Evolutionary conservation across 2,329 filamentous ascomycete genomes (phyloP).

Genomic region (Cladosporium cucumerinum): DNA sequence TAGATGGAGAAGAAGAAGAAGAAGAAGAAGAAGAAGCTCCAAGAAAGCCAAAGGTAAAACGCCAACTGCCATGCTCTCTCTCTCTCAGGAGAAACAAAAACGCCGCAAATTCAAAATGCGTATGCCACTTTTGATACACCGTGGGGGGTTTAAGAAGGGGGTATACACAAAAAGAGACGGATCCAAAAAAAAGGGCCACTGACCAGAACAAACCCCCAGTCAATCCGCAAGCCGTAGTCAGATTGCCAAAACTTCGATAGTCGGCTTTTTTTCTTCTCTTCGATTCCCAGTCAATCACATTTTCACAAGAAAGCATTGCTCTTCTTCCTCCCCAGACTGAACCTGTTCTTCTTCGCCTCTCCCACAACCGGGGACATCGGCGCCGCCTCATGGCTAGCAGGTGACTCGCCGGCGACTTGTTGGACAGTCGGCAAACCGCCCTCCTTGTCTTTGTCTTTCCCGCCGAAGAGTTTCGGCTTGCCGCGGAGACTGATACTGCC

Average conservation of each 20-base stretch:
- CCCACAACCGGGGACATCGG: conserved; percentile 26
- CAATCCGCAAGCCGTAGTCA: no score
- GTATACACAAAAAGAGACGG: background rate
- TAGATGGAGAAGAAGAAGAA: background rate
- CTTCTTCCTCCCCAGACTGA: conserved; percentile 71
- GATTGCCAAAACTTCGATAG: no score
- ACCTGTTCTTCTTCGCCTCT: conserved; percentile 57
- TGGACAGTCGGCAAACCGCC: conserved; percentile 20
- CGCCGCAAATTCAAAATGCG: background rate
- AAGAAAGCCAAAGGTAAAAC: background rate
- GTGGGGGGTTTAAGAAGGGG: background rate
- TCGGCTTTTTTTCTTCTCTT: background rate
- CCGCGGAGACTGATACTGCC: conserved; percentile 76
- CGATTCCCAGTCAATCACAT: background rate
- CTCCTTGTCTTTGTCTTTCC: conserved; percentile 39
- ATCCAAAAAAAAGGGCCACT: background rate
- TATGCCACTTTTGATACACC: background rate
- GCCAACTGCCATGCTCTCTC: background rate
- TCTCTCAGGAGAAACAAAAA: background rate
- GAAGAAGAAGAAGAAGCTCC: background rate
- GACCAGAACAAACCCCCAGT: no score
- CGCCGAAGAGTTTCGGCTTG: conserved; percentile 67
- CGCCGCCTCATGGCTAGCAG: conserved; percentile 18
- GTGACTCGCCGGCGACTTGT: conserved; percentile 23
- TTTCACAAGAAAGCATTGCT: conserved; percentile 41